Percentiles rank a stretch among this genome's conserved stretches.
Conservation (phyloP, 768 basidiomycete genomes). For the Boletus sp. region DNA sequence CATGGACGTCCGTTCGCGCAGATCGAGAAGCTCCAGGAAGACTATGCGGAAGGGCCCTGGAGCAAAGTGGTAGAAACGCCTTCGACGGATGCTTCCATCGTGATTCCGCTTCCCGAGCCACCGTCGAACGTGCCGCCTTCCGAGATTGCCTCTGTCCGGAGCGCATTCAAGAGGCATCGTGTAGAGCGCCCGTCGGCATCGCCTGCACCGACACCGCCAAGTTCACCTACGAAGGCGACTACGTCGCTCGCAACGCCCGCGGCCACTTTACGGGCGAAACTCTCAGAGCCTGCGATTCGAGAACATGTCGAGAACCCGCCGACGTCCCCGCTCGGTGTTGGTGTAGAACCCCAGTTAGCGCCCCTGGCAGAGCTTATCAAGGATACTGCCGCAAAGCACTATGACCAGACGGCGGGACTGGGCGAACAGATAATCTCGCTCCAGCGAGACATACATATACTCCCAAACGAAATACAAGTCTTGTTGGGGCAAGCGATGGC, state of each 20-base stretch:
- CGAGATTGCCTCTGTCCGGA: constrained; percentile 19
- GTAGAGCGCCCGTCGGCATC: background rate
- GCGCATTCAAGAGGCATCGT: constrained; percentile 20
- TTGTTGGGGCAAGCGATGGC: constrained; percentile 11
- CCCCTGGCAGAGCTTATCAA: constrained; percentile 35
- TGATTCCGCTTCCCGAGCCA: constrained; percentile 23
- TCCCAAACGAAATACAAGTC: constrained; percentile 27
- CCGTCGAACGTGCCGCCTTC: constrained; percentile 5
- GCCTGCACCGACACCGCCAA: constrained; percentile 10
- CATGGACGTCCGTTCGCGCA: constrained; percentile 19
- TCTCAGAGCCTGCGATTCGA: constrained; percentile 21
- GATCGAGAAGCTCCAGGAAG: constrained; percentile 26
- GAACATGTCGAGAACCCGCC: constrained; percentile 20
- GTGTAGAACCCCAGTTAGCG: constrained; percentile 19
- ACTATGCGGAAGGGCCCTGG: background rate
- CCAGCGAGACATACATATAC: constrained; percentile 28
- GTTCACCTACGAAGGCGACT: constrained; percentile 5
- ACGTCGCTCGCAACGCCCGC: background rate
- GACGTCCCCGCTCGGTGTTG: constrained; percentile 4
- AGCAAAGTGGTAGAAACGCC: constrained; percentile 10
- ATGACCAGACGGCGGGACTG: constrained; percentile 34
- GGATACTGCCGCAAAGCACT: constrained; percentile 35
- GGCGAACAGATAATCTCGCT: constrained; percentile 35
- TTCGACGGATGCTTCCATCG: constrained; percentile 24
- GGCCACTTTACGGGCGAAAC: constrained; percentile 10